Conservation (phyloP, 2,329 filamentous ascomycete species). For the Cyphellophora europaea region DNA sequence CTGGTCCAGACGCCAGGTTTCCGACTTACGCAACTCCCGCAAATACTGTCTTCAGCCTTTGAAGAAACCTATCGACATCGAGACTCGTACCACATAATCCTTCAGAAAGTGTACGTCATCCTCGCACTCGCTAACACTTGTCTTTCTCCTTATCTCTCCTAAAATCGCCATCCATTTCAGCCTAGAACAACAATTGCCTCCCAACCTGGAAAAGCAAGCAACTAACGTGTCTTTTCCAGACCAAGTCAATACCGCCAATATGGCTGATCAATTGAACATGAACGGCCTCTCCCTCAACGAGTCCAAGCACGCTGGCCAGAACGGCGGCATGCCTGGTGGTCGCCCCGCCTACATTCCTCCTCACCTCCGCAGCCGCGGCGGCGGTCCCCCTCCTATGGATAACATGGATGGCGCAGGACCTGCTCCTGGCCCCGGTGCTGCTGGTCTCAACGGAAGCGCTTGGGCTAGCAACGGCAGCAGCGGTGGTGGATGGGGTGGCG, state of each 20-base stretch:
- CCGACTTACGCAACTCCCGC: too few relatives aligned
- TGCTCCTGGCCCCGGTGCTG: conserved; percentile 20
- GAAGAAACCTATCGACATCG: too few relatives aligned
- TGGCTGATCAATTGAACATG: conserved; percentile 50
- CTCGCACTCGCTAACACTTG: too few relatives aligned
- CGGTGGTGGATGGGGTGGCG: conserved; percentile 42
- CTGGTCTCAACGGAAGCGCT: conserved; percentile 24
- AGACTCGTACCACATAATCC: too few relatives aligned
- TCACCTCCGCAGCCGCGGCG: conserved; percentile 43
- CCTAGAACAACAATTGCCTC: too few relatives aligned
- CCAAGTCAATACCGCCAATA: conserved; percentile 20
- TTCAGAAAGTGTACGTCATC: too few relatives aligned
- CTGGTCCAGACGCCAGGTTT: too few relatives aligned
- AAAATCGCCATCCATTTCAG: not conserved
- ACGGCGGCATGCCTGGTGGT: conserved; percentile 20
- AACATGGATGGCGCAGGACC: conserved; percentile 29
- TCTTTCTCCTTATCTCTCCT: not conserved
- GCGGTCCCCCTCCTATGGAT: conserved; percentile 23
- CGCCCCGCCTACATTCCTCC: conserved; percentile 58
- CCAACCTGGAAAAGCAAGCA: too few relatives aligned
- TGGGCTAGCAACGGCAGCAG: conserved; percentile 21
- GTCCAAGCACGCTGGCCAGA: conserved; percentile 48
- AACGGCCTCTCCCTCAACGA: conserved; percentile 50
- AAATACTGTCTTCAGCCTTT: too few relatives aligned
- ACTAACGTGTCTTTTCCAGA: too few relatives aligned